Conservation (phyloP, 331 rosid genomes). For the Arachis monticola region DNA sequence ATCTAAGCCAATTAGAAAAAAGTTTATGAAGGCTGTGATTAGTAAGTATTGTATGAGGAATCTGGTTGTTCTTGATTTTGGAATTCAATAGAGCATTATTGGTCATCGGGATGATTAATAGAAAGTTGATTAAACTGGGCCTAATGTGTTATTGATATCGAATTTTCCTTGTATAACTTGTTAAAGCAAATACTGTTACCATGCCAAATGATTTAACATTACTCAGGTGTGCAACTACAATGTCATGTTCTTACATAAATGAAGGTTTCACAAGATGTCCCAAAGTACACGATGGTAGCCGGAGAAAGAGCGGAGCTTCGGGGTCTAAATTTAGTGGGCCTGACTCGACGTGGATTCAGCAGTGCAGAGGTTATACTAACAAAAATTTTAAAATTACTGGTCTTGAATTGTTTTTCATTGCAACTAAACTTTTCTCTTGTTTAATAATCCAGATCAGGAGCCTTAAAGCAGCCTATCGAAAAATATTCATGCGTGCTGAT, state of each 20-base stretch:
- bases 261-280: constrained; percentile 88
- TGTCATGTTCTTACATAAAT: constrained; percentile 45
- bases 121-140: constrained; percentile 21
- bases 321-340: constrained; percentile 89
- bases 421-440: constrained; percentile 12
- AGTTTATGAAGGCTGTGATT: too few relatives aligned
- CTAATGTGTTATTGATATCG: constrained; percentile 4
- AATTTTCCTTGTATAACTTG: constrained; percentile 17
- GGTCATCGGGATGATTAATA: constrained; percentile 5
- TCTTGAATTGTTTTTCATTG: constrained; percentile 19
- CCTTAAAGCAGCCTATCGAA: constrained; percentile 75
- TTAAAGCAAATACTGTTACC: constrained; percentile 36
- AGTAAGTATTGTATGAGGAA: background rate
- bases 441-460: constrained; percentile 60
- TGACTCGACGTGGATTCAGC: constrained; percentile 77
- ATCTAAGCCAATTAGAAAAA: too few relatives aligned
- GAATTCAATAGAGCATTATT: constrained; percentile 10
- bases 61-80: constrained; percentile 14
- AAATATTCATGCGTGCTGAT: constrained; percentile 72
- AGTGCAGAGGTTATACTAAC: constrained; percentile 58
- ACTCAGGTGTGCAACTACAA: constrained; percentile 38
- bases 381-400: constrained; percentile 27
- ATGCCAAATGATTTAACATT: constrained; percentile 34
- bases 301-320: constrained; percentile 91
- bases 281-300: constrained; percentile 86